A percentile compares a stretch with the other conserved stretches of the same genome.
Conservation (phyloP, 2,329 filamentous ascomycete genomes). For the Fonsecaea monophora region DNA sequence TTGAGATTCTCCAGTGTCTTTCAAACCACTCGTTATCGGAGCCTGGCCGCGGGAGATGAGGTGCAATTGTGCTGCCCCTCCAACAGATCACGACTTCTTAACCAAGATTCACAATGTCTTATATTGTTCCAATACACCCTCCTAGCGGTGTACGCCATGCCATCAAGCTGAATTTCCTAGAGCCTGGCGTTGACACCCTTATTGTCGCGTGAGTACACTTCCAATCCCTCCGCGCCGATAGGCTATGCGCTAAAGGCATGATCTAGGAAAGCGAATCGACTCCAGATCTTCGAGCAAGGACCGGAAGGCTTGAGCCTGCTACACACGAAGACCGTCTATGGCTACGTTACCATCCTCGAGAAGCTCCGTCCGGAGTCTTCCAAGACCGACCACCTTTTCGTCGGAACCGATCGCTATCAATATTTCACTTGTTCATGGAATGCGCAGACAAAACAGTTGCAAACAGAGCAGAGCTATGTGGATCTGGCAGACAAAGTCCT, state of each 20-base stretch:
- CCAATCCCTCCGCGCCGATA: slow-evolving; percentile 19
- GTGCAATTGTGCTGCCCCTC: slow-evolving; percentile 17
- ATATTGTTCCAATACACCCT: slow-evolving; percentile 89
- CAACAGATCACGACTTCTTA: background rate
- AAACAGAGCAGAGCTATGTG: slow-evolving; percentile 64
- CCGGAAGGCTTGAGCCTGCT: slow-evolving; percentile 70
- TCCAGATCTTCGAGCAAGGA: slow-evolving; percentile 79
- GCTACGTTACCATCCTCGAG: slow-evolving; percentile 84
- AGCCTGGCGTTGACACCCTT: slow-evolving; percentile 77
- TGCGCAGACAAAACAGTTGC: slow-evolving; percentile 57
- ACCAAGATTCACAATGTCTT: slow-evolving; percentile 72
- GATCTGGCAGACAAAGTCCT: slow-evolving; percentile 67
- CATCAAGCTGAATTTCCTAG: slow-evolving; percentile 77
- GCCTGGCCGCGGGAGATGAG: background rate
- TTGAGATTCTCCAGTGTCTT: background rate
- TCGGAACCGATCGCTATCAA: slow-evolving; percentile 86
- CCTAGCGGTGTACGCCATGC: slow-evolving; percentile 92
- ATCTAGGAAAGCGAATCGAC: slow-evolving; percentile 76
- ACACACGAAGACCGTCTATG: slow-evolving; percentile 77
- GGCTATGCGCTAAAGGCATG: slow-evolving; percentile 35
- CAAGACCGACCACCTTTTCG: slow-evolving; percentile 81
- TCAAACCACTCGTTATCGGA: background rate
- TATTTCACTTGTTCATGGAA: slow-evolving; percentile 94
- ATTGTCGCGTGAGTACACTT: slow-evolving; percentile 76
- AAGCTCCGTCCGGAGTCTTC: slow-evolving; percentile 77